These are phyloP conservation scores for Thalassiosira allenii DNA, from an alignment of 352 stramenopile species.

Conservation along the genomic window DNA sequence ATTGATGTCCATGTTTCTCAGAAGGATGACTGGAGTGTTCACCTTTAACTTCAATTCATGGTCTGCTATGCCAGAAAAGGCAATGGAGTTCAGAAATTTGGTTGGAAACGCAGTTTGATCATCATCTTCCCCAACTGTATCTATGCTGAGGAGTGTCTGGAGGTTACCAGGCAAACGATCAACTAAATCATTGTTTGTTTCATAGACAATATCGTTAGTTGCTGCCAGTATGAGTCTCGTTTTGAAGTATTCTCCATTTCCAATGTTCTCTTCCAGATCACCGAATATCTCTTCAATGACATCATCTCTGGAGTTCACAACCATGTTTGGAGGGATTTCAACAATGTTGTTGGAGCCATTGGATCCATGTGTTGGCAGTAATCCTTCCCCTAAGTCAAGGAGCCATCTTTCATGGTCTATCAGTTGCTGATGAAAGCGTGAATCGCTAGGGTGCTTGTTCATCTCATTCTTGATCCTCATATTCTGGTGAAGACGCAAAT, in stretches of 20 bases:
- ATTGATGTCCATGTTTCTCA: slow-evolving; percentile 32
- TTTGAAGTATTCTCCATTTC: slow-evolving; percentile 4
- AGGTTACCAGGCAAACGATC: slow-evolving; percentile 1
- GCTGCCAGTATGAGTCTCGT: slow-evolving; percentile 13
- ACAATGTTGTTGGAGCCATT: slow-evolving; percentile 30
- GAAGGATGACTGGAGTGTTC: slow-evolving; percentile 10
- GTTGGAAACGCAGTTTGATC: slow-evolving; percentile 14
- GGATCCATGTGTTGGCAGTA: not conserved
- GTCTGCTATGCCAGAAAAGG: slow-evolving; percentile 18
- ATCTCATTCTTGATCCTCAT: slow-evolving; percentile 24
- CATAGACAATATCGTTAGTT: slow-evolving; percentile 32
- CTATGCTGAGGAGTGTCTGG: slow-evolving; percentile 9
- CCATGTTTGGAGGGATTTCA: slow-evolving; percentile 9
- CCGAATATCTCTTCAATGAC: slow-evolving; percentile 10
- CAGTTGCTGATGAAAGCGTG: not conserved
- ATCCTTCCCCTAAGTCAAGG: slow-evolving; percentile 9
- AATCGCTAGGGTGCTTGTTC: not conserved
- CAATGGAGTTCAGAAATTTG: slow-evolving; percentile 22
- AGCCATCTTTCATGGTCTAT: slow-evolving; percentile 20
- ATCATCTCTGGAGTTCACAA: slow-evolving; percentile 6
- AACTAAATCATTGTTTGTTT: slow-evolving; percentile 32
- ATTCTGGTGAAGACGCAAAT: slow-evolving; percentile 6
- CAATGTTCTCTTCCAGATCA: slow-evolving; percentile 14
- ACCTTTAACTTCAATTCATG: slow-evolving; percentile 20
- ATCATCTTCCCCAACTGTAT: slow-evolving; percentile 25